Evolutionary conservation across 495 filamentous ascomycete genomes (phyloP).

Genomic region (Tuber melanosporum): DNA sequence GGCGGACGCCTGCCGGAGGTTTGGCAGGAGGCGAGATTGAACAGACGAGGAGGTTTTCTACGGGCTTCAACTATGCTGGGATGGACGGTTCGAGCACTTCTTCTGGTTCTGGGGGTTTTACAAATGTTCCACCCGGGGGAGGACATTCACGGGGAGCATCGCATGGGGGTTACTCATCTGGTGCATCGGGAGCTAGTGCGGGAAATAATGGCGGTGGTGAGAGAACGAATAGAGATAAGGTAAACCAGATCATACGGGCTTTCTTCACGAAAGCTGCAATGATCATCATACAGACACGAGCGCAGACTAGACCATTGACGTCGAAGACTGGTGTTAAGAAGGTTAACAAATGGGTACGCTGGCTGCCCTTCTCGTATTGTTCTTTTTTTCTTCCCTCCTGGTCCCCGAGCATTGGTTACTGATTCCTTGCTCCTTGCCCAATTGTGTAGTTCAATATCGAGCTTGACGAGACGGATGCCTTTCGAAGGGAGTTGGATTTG

Average conservation of each 20-base stretch:
- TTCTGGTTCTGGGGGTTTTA: constrained; percentile 31
- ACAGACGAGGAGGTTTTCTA: constrained; percentile 32
- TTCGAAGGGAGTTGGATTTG: constrained; percentile 66
- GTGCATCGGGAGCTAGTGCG: constrained; percentile 12
- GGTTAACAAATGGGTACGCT: constrained; percentile 88
- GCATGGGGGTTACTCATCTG: constrained; percentile 21
- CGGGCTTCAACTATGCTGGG: constrained; percentile 34
- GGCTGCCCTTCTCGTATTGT: constrained; percentile 19
- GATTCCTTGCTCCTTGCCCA: neutral
- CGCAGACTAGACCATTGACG: constrained; percentile 58
- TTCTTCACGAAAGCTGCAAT: constrained; percentile 85
- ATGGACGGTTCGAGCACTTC: constrained; percentile 37
- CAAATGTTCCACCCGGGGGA: constrained; percentile 29
- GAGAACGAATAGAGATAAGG: constrained; percentile 37
- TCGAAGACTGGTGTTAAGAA: constrained; percentile 55
- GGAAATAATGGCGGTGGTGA: constrained; percentile 18
- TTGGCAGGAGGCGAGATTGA: constrained; percentile 22
- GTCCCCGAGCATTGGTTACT: neutral
- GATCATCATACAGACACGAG: constrained; percentile 72
- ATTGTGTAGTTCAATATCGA: constrained; percentile 78
- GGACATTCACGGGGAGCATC: constrained; percentile 24
- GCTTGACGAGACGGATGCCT: constrained; percentile 80
- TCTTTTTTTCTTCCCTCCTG: neutral
- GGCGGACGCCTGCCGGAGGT: constrained; percentile 29
- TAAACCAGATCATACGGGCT: constrained; percentile 56